Evolutionary conservation across 257 asterid species (phyloP).

Genomic region (Solanum chilense): DNA sequence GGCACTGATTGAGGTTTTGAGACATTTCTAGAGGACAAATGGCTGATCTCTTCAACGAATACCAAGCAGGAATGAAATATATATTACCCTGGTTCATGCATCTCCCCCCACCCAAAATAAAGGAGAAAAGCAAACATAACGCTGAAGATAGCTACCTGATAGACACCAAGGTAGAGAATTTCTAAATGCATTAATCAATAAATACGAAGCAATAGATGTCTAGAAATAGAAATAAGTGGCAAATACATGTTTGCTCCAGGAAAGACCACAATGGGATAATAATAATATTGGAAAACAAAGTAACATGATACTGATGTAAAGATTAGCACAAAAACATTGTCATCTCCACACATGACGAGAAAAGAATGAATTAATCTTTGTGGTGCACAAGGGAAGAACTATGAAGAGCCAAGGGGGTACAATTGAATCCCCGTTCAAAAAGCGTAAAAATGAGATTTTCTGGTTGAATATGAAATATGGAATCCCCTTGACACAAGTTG

Average conservation of each 20-base stretch:
- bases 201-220: not conserved
- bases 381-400: not conserved
- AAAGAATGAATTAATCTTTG: not conserved
- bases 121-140: not conserved
- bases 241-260: not conserved
- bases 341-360: not conserved
- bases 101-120: not conserved
- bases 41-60: not conserved
- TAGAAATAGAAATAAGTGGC: not conserved
- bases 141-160: not conserved
- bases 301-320: not conserved
- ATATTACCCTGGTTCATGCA: not conserved
- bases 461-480: not conserved
- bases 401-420: not conserved
- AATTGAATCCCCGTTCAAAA: not conserved
- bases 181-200: not conserved
- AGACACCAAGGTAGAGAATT: not conserved
- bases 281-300: not conserved
- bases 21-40: not conserved
- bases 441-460: not conserved
- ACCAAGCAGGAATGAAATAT: not conserved
- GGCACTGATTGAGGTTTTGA: not conserved
- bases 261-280: not conserved
- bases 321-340: not conserved
- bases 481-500: not conserved